These are phyloP conservation scores for Pythium myriotylum DNA, from an alignment of 352 stramenopile genomes.

Conservation along the genomic window DNA sequence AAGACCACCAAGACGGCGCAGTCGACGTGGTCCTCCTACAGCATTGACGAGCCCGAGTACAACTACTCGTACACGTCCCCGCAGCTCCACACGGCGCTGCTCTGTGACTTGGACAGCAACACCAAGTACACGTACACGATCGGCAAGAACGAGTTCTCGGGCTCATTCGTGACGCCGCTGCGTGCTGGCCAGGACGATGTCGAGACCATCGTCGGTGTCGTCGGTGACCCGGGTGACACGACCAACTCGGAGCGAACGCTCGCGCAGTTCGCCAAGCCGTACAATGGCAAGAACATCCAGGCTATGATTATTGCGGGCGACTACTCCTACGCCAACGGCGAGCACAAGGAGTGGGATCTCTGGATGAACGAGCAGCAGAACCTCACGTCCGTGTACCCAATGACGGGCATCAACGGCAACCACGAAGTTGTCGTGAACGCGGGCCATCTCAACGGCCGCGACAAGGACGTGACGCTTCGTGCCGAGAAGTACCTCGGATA, in stretches of 20 bases:
- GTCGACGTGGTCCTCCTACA: slow-evolving; percentile 14
- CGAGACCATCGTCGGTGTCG: slow-evolving; percentile 10
- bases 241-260: slow-evolving; percentile 15
- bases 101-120: slow-evolving; percentile 41
- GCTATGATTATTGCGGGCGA: slow-evolving; percentile 10
- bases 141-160: slow-evolving; percentile 34
- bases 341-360: slow-evolving; percentile 15
- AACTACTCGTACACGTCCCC: slow-evolving; percentile 58
- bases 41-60: slow-evolving; percentile 33
- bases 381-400: slow-evolving; percentile 12
- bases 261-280: slow-evolving; percentile 13
- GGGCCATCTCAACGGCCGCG: slow-evolving; percentile 7
- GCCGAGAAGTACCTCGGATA: slow-evolving; percentile 13
- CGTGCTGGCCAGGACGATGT: slow-evolving; percentile 9
- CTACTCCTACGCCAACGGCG: slow-evolving; percentile 17
- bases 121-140: slow-evolving; percentile 58
- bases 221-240: slow-evolving; percentile 9
- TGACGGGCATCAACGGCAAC: slow-evolving; percentile 13
- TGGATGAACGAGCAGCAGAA: slow-evolving; percentile 17
- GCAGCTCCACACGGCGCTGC: slow-evolving; percentile 48
- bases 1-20: slow-evolving; percentile 14
- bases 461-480: slow-evolving; percentile 1
- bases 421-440: slow-evolving; percentile 8
- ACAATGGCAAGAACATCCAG: slow-evolving; percentile 13
- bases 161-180: slow-evolving; percentile 12